phyloP scores from a whole-genome alignment of 2,329 filamentous ascomycete genomes.

The Fusarium pseudocircinatum region DNA sequence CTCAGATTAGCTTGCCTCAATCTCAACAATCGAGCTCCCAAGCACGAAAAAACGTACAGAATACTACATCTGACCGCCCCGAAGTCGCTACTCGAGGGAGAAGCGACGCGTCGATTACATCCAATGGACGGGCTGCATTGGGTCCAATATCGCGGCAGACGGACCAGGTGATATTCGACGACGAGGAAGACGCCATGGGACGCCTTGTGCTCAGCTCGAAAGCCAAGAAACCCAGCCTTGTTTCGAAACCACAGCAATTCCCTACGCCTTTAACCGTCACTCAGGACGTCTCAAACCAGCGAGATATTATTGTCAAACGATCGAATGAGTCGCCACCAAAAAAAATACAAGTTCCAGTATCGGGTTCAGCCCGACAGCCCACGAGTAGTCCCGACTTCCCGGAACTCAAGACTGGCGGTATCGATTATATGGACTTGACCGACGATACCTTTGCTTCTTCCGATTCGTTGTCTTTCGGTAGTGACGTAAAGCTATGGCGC shows the following conservation, averaged over 20 bases:
- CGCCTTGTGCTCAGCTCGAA: slow-evolving; percentile 55
- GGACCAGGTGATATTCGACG: slow-evolving; percentile 42
- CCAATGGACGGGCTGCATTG: slow-evolving; percentile 38
- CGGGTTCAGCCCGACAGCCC: neutral
- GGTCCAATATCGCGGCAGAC: slow-evolving; percentile 38
- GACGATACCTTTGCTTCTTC: slow-evolving; percentile 48
- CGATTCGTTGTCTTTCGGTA: slow-evolving; percentile 49
- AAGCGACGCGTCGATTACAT: slow-evolving; percentile 8
- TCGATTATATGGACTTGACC: slow-evolving; percentile 55
- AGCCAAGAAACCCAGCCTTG: slow-evolving; percentile 56
- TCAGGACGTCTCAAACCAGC: slow-evolving; percentile 29
- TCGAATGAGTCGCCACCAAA: slow-evolving; percentile 40
- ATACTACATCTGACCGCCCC: neutral
- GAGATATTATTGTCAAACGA: slow-evolving; percentile 20
- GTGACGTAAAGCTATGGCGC: slow-evolving; percentile 55
- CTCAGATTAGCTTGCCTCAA: slow-evolving; percentile 40
- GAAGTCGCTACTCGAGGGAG: slow-evolving; percentile 1
- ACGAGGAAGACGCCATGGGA: slow-evolving; percentile 54
- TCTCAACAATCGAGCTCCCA: slow-evolving; percentile 34
- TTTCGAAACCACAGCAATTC: slow-evolving; percentile 52
- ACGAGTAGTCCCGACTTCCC: slow-evolving; percentile 47
- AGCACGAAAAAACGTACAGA: neutral
- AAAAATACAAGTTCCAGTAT: slow-evolving; percentile 31
- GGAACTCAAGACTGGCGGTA: slow-evolving; percentile 48
- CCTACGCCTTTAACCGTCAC: slow-evolving; percentile 51